phyloP scores from a whole-genome alignment of 176 grass and related monocot species.

The Hsuehochloa calcarea region DNA sequence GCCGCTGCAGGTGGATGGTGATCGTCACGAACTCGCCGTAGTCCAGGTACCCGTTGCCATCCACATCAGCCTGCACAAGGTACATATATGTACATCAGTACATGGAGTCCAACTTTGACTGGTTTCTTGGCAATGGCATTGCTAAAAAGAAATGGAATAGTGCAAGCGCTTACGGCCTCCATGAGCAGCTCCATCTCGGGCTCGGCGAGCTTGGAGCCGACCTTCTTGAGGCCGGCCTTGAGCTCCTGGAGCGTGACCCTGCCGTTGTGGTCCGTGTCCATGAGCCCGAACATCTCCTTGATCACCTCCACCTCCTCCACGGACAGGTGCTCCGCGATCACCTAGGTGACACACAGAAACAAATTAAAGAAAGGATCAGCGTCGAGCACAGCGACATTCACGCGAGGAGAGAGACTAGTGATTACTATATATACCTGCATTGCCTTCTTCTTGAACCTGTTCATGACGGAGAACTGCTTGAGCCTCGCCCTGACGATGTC shows the following conservation, averaged over 20 bases:
- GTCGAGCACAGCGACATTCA: no score
- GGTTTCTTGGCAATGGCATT: neutral
- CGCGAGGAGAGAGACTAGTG: neutral
- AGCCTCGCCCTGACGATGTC: conserved; percentile 66
- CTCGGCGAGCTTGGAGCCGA: conserved; percentile 79
- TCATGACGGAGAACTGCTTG: conserved; percentile 85
- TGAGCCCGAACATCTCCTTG: conserved; percentile 81
- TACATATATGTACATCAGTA: neutral
- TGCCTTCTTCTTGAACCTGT: conserved; percentile 86
- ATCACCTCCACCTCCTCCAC: conserved; percentile 94
- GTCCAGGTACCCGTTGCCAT: conserved; percentile 92
- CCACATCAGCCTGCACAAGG: conserved; percentile 65
- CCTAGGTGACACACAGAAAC: conserved; percentile 4
- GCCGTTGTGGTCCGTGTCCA: conserved; percentile 80
- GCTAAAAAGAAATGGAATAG: neutral
- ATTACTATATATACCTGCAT: conserved; percentile 35
- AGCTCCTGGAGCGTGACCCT: conserved; percentile 77
- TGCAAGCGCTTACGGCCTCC: conserved; percentile 65
- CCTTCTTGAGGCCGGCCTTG: conserved; percentile 76
- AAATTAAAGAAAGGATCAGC: no score
- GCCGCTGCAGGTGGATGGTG: conserved; percentile 84
- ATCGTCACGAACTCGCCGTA: conserved; percentile 93
- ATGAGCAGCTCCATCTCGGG: conserved; percentile 94
- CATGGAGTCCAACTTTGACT: neutral
- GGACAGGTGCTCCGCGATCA: conserved; percentile 87